Conservation (phyloP, 345 rosid genomes). For the Toxicodendron radicans region DNA sequence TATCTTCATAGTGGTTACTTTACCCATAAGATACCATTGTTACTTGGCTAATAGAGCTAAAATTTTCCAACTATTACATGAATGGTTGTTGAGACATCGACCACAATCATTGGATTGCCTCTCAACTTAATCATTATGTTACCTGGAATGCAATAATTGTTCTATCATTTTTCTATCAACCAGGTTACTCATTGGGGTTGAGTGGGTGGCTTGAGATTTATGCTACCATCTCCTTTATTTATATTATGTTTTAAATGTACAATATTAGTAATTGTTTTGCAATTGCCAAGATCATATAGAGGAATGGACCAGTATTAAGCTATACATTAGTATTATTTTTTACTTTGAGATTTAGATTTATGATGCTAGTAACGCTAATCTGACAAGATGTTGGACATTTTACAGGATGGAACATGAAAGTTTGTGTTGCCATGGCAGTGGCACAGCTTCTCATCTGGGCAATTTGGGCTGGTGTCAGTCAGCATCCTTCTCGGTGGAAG, state of each 20-base stretch:
- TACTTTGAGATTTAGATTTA: not conserved
- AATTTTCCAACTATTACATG: not conserved
- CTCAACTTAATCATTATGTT: not conserved
- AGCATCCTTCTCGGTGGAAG: slow-evolving; percentile 69
- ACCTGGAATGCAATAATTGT: not conserved
- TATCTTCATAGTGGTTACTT: too few species aligned
- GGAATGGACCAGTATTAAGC: too few species aligned
- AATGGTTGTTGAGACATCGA: not conserved
- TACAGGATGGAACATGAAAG: slow-evolving; percentile 74
- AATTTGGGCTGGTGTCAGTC: slow-evolving; percentile 55
- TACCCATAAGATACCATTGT: too few species aligned
- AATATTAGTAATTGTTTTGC: not conserved
- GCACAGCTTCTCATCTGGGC: slow-evolving; percentile 65
- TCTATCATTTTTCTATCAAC: not conserved
- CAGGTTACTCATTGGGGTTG: not conserved
- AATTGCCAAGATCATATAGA: not conserved
- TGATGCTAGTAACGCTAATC: not conserved
- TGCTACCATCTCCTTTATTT: not conserved
- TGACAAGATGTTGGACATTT: slow-evolving; percentile 3
- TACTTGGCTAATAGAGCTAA: not conserved
- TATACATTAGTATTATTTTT: not conserved
- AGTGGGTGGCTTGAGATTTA: not conserved
- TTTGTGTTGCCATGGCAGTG: slow-evolving; percentile 56
- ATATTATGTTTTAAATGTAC: not conserved
- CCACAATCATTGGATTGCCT: not conserved